Evolutionary conservation across 2,329 filamentous ascomycete species (phyloP).

Genomic region (Penicillium griseofulvum): DNA sequence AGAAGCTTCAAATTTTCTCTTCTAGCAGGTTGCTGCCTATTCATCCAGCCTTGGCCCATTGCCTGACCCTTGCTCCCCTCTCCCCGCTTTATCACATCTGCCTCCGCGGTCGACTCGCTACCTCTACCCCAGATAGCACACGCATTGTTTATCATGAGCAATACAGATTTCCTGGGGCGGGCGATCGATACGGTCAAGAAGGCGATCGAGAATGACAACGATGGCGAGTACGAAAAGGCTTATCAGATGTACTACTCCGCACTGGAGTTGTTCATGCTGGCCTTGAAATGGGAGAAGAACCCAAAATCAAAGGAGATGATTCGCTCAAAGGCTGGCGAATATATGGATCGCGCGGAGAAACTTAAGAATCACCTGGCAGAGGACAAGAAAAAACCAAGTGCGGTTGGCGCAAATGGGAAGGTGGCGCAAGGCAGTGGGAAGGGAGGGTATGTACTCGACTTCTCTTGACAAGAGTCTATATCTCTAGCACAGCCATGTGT

Average conservation of each 20-base stretch:
- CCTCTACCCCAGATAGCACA: constrained; percentile 9
- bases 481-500: background rate
- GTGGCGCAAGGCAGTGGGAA: constrained; percentile 53
- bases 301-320: constrained; percentile 96
- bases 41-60: constrained; percentile 6
- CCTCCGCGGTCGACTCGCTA: constrained; percentile 22
- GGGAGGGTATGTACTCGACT: constrained; percentile 48
- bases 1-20: background rate
- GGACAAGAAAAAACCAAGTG: constrained; percentile 52
- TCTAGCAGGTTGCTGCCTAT: constrained; percentile 12
- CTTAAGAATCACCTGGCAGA: constrained; percentile 82
- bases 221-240: constrained; percentile 93
- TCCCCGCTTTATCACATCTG: constrained; percentile 19
- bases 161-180: constrained; percentile 93
- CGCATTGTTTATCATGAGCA: constrained; percentile 66
- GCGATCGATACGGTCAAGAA: constrained; percentile 97
- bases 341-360: constrained; percentile 98
- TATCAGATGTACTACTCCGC: constrained; percentile 95
- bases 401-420: constrained; percentile 53
- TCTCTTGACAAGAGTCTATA: background rate
- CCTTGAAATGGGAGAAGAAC: constrained; percentile 99
- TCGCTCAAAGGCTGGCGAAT: constrained; percentile 87
- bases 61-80: constrained; percentile 13
- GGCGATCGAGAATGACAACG: constrained; percentile 93
- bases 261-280: constrained; percentile 97